Percentiles rank a stretch among this genome's conserved stretches.
Conservation (phyloP, 495 filamentous ascomycete genomes). For the Talaromyces adpressus region DNA sequence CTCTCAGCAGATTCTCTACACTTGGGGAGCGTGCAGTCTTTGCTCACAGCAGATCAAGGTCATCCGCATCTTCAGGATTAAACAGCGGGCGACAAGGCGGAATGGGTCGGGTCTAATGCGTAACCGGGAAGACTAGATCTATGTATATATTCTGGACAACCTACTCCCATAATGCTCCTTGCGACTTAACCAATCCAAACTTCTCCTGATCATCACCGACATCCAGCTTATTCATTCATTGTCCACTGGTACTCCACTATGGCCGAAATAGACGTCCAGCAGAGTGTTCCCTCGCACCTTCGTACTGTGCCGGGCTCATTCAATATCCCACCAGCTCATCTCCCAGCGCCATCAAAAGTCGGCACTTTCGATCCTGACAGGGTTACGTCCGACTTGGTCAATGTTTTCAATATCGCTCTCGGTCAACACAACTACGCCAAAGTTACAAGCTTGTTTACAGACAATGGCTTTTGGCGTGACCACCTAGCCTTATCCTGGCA, state of each 20-base stretch:
- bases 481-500: conserved; percentile 36
- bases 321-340: conserved; percentile 34
- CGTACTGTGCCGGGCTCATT: conserved; percentile 53
- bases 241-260: not conserved
- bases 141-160: not conserved
- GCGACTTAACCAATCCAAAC: not conserved
- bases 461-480: conserved; percentile 40
- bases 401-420: conserved; percentile 42
- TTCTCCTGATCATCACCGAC: not conserved
- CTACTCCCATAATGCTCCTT: not conserved
- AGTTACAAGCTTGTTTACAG: conserved; percentile 35
- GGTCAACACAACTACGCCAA: conserved; percentile 21
- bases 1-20: not conserved
- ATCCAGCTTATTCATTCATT: not conserved
- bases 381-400: conserved; percentile 37
- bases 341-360: conserved; percentile 12
- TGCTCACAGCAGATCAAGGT: not conserved
- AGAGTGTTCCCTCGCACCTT: conserved; percentile 35
- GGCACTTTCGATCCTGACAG: conserved; percentile 35
- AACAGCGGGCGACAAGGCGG: not conserved
- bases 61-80: not conserved
- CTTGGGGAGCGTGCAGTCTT: not conserved
- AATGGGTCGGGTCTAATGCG: not conserved
- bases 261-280: not conserved
- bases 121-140: not conserved